Conservation (phyloP, 192 early-diverging fungal genomes). For the Coemansia sp. region DNA sequence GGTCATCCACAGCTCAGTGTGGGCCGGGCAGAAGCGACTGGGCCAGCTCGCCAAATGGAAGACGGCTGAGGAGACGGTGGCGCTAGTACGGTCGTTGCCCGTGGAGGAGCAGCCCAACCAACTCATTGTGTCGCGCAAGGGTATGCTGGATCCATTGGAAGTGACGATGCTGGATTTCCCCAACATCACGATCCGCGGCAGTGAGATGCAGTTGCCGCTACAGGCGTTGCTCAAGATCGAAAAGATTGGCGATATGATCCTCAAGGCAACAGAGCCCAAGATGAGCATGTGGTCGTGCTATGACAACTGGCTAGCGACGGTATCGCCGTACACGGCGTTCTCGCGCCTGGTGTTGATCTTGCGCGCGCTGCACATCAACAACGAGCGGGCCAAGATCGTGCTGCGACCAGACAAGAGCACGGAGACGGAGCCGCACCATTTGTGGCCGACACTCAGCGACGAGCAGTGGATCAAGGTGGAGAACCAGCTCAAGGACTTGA, state of each 20-base stretch:
- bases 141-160: slow-evolving; percentile 99
- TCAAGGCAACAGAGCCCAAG: slow-evolving; percentile 97
- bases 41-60: slow-evolving; percentile 99
- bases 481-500: slow-evolving; percentile 93
- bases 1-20: slow-evolving; percentile 99
- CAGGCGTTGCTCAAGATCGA: slow-evolving; percentile 97
- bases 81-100: slow-evolving; percentile 96
- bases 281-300: slow-evolving; percentile 90
- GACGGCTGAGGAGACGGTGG: slow-evolving; percentile 99
- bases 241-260: slow-evolving; percentile 97
- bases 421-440: slow-evolving; percentile 93
- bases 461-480: slow-evolving; percentile 98
- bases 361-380: slow-evolving; percentile 96
- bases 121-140: slow-evolving; percentile 98
- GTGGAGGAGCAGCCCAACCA: slow-evolving; percentile 99
- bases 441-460: slow-evolving; percentile 96
- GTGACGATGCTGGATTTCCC: slow-evolving; percentile 91
- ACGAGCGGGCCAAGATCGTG: slow-evolving; percentile 96
- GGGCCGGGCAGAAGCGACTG: slow-evolving; percentile 98
- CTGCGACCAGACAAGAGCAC: slow-evolving; percentile 92
- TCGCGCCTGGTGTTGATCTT: slow-evolving; percentile 95
- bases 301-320: slow-evolving; percentile 96
- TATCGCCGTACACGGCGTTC: slow-evolving; percentile 97
- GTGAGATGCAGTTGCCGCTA: slow-evolving; percentile 97
- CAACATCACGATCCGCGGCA: slow-evolving; percentile 98